Percentiles rank a stretch among this genome's conserved stretches.
phyloP scores from a whole-genome alignment of 441 rosid species.

The Viola pubescens region DNA sequence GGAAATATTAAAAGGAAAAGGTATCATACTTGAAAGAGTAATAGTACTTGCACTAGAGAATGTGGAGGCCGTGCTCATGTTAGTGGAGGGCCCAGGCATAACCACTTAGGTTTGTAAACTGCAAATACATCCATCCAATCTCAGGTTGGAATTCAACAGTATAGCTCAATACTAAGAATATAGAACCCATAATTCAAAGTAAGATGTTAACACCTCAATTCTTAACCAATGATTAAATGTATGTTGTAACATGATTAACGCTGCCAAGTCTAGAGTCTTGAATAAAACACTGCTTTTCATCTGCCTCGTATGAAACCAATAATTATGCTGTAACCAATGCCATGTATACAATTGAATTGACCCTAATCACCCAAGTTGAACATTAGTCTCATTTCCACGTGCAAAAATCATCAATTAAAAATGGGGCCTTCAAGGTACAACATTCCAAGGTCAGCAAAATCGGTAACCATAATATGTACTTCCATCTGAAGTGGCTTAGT shows the following conservation, averaged over 20 bases:
- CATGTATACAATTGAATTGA: conserved; percentile 4
- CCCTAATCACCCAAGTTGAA: conserved; percentile 19
- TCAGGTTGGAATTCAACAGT: conserved; percentile 24
- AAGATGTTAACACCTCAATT: conserved; percentile 17
- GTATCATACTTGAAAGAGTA: conserved; percentile 17
- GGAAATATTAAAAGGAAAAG: conserved; percentile 14
- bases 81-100: conserved; percentile 45
- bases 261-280: conserved; percentile 16
- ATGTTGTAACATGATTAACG: conserved; percentile 15
- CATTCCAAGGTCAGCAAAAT: conserved; percentile 3
- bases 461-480: not conserved
- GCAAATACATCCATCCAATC: conserved; percentile 42
- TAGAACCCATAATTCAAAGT: conserved; percentile 12
- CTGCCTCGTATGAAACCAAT: conserved; percentile 40
- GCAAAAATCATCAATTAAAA: conserved; percentile 21
- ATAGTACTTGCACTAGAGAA: conserved; percentile 49
- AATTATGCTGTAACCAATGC: conserved; percentile 18
- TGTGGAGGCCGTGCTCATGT: conserved; percentile 53
- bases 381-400: conserved; percentile 13
- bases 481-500: not conserved
- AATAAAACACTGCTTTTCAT: conserved; percentile 13
- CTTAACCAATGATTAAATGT: conserved; percentile 16
- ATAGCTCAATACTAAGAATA: conserved; percentile 10
- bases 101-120: conserved; percentile 59
- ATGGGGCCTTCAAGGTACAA: not conserved